phyloP scores from a whole-genome alignment of 2,329 filamentous ascomycete species.

The Pestalotiopsis sp. region DNA sequence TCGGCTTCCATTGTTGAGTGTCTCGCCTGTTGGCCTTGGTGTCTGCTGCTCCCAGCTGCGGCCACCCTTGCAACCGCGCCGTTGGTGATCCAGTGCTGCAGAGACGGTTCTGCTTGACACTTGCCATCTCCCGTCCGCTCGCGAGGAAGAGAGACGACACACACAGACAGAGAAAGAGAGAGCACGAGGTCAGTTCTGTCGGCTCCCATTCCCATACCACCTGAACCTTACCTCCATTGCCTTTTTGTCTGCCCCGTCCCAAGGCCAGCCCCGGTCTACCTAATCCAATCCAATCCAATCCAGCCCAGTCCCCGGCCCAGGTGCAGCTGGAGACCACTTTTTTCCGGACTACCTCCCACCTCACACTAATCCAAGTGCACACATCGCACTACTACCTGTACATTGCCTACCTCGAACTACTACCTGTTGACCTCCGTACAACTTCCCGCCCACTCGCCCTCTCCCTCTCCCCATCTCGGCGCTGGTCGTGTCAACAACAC shows the following conservation, averaged over 20 bases:
- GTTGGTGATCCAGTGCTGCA: background rate
- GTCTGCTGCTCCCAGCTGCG: slow-evolving; percentile 6
- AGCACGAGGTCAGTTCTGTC: background rate
- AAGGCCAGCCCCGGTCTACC: background rate
- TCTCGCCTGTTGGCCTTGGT: background rate
- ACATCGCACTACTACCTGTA: background rate
- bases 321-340: slow-evolving; percentile 6
- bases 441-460: background rate
- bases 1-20: background rate
- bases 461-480: background rate
- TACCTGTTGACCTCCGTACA: background rate
- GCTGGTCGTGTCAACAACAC: slow-evolving; percentile 12
- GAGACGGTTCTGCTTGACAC: slow-evolving; percentile 3
- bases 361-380: background rate
- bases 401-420: background rate
- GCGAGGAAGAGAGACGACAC: too few relatives aligned
- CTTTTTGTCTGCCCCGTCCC: background rate
- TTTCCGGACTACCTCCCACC: slow-evolving; percentile 4
- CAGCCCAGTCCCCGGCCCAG: background rate
- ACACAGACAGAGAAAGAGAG: background rate
- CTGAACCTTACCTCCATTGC: background rate
- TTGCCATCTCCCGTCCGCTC: background rate
- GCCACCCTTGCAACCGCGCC: background rate
- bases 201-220: background rate
- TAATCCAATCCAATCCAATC: background rate